phyloP scores from a whole-genome alignment of 495 filamentous ascomycete genomes.

The Trichoderma asperelloides region DNA sequence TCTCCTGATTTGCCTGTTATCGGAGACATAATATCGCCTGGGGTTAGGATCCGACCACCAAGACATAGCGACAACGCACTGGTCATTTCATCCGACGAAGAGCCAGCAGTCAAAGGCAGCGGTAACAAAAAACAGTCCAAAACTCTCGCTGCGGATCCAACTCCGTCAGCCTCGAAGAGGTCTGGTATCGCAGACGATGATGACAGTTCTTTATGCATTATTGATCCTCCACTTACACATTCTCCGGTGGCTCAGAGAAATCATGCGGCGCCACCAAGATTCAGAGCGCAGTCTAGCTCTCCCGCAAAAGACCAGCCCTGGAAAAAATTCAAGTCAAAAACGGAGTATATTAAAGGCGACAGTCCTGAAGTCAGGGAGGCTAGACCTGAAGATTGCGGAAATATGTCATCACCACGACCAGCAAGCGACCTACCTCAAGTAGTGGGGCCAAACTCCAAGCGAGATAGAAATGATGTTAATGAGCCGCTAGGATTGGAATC shows the following conservation, averaged over 20 bases:
- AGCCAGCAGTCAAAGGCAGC: background rate
- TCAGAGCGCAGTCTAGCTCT: background rate
- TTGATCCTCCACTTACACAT: background rate
- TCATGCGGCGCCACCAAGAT: background rate
- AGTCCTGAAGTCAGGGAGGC: background rate
- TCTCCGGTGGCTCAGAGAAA: background rate
- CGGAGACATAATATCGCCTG: conserved; percentile 26
- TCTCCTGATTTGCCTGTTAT: conserved; percentile 38
- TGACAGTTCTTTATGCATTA: background rate
- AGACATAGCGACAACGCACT: background rate
- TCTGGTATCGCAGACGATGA: background rate
- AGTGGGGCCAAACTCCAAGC: conserved; percentile 7
- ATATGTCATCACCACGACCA: background rate
- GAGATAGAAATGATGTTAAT: conserved; percentile 11
- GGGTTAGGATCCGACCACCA: background rate
- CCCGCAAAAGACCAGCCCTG: conserved; percentile 23
- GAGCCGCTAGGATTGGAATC: conserved; percentile 28
- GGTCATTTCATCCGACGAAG: background rate
- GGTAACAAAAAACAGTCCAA: background rate
- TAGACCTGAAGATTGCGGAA: background rate
- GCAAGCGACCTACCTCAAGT: conserved; percentile 9
- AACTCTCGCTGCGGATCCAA: background rate
- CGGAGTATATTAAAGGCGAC: background rate
- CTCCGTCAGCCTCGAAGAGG: background rate
- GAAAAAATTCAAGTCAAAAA: conserved; percentile 25